These are phyloP conservation scores for Psilocybe mexicana DNA, from an alignment of 1,284 basidiomycete species.

Conservation along the genomic window DNA sequence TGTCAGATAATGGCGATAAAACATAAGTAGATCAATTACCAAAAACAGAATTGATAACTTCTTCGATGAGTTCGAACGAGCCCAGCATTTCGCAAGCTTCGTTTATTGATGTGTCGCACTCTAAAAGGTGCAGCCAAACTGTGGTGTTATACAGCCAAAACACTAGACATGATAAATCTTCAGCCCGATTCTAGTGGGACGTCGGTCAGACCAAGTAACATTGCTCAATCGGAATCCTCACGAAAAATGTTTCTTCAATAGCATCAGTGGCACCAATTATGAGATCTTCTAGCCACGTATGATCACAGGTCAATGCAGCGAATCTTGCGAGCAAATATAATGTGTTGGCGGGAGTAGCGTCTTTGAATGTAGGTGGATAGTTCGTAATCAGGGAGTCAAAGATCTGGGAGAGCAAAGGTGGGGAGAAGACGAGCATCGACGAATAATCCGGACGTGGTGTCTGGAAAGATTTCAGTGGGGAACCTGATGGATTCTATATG, in stretches of 20 bases:
- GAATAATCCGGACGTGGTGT: slow-evolving; percentile 73
- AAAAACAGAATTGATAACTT: slow-evolving; percentile 93
- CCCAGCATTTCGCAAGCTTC: slow-evolving; percentile 79
- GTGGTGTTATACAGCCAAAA: slow-evolving; percentile 97
- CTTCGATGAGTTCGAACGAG: slow-evolving; percentile 78
- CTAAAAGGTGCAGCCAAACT: slow-evolving; percentile 86
- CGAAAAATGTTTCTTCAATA: slow-evolving; percentile 91
- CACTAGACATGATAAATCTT: slow-evolving; percentile 83
- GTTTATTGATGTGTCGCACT: slow-evolving; percentile 77
- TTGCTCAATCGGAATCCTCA: slow-evolving; percentile 42
- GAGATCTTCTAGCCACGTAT: slow-evolving; percentile 89
- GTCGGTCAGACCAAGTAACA: slow-evolving; percentile 3
- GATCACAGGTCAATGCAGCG: slow-evolving; percentile 83
- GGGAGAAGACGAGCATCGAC: slow-evolving; percentile 91
- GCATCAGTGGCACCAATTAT: slow-evolving; percentile 88
- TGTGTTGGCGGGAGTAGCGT: slow-evolving; percentile 80
- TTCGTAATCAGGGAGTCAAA: slow-evolving; percentile 81
- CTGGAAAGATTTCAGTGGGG: slow-evolving; percentile 35
- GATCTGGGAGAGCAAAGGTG: slow-evolving; percentile 71
- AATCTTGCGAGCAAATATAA: slow-evolving; percentile 87
- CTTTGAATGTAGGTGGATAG: slow-evolving; percentile 63
- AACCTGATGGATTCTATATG: slow-evolving; percentile 6
- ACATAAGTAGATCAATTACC: slow-evolving; percentile 48
- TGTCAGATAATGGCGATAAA: slow-evolving; percentile 11
- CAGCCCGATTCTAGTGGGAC: slow-evolving; percentile 64